Conservation (phyloP, 2,329 filamentous ascomycete species). For the Aspergillus luchuensis region DNA sequence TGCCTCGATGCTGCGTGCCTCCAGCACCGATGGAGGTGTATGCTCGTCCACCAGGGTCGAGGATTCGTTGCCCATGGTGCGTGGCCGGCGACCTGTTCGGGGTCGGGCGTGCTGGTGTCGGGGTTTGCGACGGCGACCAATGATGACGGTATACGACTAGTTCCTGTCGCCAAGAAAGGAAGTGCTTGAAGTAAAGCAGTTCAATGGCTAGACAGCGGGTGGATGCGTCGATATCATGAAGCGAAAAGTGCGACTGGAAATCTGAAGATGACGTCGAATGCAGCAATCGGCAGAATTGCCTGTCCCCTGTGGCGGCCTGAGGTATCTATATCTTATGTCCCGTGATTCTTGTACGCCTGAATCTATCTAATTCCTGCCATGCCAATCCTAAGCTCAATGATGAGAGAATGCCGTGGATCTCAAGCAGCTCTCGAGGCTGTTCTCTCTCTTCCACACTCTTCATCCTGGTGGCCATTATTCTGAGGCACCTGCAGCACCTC, state of each 20-base stretch:
- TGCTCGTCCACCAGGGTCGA: constrained; percentile 68
- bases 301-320: constrained; percentile 14
- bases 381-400: no score
- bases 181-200: not conserved
- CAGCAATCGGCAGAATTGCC: constrained; percentile 8
- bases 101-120: constrained; percentile 23
- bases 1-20: constrained; percentile 68
- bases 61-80: constrained; percentile 79
- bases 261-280: constrained; percentile 16
- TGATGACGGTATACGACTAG: constrained; percentile 13
- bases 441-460: no score
- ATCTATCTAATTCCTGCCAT: no score
- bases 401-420: no score
- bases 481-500: no score
- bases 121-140: constrained; percentile 28
- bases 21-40: constrained; percentile 65
- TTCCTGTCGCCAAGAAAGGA: not conserved
- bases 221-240: not conserved
- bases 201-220: not conserved
- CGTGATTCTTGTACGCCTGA: not conserved
- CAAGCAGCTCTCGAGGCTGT: no score
- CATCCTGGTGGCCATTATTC: no score
- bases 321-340: constrained; percentile 3
- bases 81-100: constrained; percentile 19
- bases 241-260: constrained; percentile 5